Percentiles rank a stretch among this genome's conserved stretches.
These are phyloP conservation scores for Phytophthora sp. DNA, from an alignment of 352 stramenopile species.

Conservation along the genomic window DNA sequence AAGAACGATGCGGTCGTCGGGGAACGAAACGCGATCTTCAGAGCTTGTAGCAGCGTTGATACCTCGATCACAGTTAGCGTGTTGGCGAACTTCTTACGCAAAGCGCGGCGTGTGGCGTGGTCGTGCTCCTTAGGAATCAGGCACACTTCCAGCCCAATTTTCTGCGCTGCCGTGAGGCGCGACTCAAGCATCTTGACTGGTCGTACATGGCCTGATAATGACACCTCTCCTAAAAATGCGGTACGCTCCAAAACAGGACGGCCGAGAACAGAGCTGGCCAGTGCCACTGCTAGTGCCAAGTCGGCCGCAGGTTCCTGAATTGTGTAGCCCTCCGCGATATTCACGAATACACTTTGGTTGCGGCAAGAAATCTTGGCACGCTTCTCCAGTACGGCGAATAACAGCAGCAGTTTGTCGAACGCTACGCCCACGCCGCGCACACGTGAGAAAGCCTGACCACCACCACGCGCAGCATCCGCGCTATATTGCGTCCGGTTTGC, in stretches of 20 bases:
- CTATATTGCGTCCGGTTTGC: slow-evolving; percentile 71
- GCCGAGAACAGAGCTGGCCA: slow-evolving; percentile 71
- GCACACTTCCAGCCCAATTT: slow-evolving; percentile 78
- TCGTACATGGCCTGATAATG: slow-evolving; percentile 79
- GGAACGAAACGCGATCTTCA: slow-evolving; percentile 61
- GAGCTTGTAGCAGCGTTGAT: slow-evolving; percentile 65
- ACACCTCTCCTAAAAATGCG: slow-evolving; percentile 81
- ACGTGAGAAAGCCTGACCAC: slow-evolving; percentile 50
- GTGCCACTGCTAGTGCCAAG: slow-evolving; percentile 72
- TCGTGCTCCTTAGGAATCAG: slow-evolving; percentile 71
- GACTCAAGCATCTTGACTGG: slow-evolving; percentile 87
- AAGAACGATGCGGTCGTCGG: slow-evolving; percentile 27
- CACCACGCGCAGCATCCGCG: slow-evolving; percentile 29
- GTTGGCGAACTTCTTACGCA: slow-evolving; percentile 61
- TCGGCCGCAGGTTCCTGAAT: slow-evolving; percentile 85
- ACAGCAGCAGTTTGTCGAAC: slow-evolving; percentile 91
- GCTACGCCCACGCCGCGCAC: slow-evolving; percentile 81
- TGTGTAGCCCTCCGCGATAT: slow-evolving; percentile 83
- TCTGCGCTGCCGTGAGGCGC: slow-evolving; percentile 75
- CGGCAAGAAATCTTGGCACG: slow-evolving; percentile 76
- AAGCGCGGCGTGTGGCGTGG: slow-evolving; percentile 44
- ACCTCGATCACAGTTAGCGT: slow-evolving; percentile 69
- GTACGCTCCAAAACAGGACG: slow-evolving; percentile 60
- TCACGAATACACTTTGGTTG: slow-evolving; percentile 87
- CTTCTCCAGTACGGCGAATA: slow-evolving; percentile 97